Conservation (phyloP, 192 early-diverging fungal genomes). For the Linnemannia elongata region DNA sequence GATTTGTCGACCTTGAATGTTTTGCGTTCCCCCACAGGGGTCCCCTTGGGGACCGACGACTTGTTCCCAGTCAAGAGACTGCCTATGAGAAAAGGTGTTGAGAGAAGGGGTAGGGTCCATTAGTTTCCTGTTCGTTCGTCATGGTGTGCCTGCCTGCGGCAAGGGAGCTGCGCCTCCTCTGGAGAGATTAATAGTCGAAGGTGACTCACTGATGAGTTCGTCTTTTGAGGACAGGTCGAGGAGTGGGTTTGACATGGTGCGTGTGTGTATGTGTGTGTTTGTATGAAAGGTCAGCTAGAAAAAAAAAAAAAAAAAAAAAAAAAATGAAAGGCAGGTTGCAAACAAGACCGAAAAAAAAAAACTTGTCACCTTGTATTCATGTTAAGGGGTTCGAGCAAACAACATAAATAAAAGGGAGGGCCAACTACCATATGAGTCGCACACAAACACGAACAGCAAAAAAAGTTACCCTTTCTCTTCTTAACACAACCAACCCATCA, state of each 20-base stretch:
- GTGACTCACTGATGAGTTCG: constrained; percentile 44
- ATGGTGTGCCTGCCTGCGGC: background rate
- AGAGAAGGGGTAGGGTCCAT: background rate
- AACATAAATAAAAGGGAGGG: background rate
- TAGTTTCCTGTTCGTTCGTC: background rate
- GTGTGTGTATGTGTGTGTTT: background rate
- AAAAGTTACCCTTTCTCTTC: background rate
- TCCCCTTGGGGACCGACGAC: constrained; percentile 14
- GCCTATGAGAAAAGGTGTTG: background rate
- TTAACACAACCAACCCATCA: constrained; percentile 8
- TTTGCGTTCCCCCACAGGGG: constrained; percentile 57
- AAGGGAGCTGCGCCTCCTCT: background rate
- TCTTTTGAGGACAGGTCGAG: constrained; percentile 49
- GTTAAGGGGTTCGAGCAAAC: constrained; percentile 13
- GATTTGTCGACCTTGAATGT: constrained; percentile 58
- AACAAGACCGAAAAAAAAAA: constrained; percentile 1
- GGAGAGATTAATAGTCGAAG: background rate
- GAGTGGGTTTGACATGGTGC: constrained; percentile 39
- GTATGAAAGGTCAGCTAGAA: background rate
- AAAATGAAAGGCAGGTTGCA: background rate
- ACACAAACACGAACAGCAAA: constrained; percentile 10
- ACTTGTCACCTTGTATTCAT: constrained; percentile 4
- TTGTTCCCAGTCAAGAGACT: constrained; percentile 41
- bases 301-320: constrained; percentile 3
- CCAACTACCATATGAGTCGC: background rate